phyloP scores from a whole-genome alignment of 106 monocot species.

The Chionographis japonica region DNA sequence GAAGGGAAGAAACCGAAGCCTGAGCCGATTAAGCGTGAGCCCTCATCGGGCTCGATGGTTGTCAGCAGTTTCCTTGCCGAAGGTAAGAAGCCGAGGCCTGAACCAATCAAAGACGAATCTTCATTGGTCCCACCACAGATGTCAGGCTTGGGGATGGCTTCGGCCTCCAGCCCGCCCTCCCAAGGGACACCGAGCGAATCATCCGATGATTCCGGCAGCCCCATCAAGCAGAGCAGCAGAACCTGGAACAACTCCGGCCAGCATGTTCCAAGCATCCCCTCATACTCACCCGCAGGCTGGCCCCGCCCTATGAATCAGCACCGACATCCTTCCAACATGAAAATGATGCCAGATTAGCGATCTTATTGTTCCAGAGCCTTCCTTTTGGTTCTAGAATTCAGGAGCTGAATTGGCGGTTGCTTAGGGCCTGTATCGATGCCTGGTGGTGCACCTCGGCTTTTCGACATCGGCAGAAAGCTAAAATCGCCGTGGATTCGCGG shows the following conservation, averaged over 20 bases:
- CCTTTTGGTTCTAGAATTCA: no score
- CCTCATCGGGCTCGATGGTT: no score
- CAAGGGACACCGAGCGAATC: conserved; percentile 61
- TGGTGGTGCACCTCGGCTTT: no score
- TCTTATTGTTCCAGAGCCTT: no score
- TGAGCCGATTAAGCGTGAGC: no score
- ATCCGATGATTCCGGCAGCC: conserved; percentile 46
- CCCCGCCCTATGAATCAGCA: conserved; percentile 18
- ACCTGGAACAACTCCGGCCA: conserved; percentile 23
- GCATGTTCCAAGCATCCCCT: conserved; percentile 20
- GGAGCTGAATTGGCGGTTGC: no score
- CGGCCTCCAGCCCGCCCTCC: conserved; percentile 46
- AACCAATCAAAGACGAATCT: conserved; percentile 25
- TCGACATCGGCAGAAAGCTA: no score
- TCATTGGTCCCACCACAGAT: conserved; percentile 27
- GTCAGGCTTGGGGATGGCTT: conserved; percentile 31
- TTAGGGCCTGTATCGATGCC: no score
- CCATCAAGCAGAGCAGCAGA: conserved; percentile 26
- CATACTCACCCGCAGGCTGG: conserved; percentile 35
- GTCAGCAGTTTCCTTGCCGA: conserved; percentile 62
- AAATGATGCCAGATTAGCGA: neutral
- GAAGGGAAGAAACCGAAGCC: no score
- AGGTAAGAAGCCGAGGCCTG: conserved; percentile 56
- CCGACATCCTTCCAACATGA: neutral
- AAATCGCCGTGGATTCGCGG: no score